Percentiles rank a stretch among this genome's conserved stretches.
These are phyloP conservation scores for Chrysosporium queenslandicum DNA, from an alignment of 2,329 filamentous ascomycete species.

Conservation along the genomic window DNA sequence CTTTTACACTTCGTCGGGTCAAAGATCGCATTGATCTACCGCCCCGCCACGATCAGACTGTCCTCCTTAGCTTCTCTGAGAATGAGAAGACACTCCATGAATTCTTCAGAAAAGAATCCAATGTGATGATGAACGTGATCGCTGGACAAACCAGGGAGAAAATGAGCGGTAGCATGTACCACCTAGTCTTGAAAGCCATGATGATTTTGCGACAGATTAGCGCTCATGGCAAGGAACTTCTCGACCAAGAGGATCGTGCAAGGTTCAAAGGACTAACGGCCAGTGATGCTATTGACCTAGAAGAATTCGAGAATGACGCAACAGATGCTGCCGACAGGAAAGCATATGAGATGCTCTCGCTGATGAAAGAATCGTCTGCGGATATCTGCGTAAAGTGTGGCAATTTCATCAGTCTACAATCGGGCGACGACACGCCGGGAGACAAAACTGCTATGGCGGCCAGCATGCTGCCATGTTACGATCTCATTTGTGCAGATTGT, in stretches of 20 bases:
- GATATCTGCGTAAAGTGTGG: conserved; percentile 64
- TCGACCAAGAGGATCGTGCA: conserved; percentile 73
- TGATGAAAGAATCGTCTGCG: conserved; percentile 72
- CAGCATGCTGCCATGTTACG: conserved; percentile 77
- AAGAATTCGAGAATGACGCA: conserved; percentile 59
- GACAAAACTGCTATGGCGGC: conserved; percentile 49
- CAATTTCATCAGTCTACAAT: conserved; percentile 46
- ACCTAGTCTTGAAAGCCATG: conserved; percentile 86
- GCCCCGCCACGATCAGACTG: conserved; percentile 58
- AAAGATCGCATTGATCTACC: conserved; percentile 87
- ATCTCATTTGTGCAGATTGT: conserved; percentile 71
- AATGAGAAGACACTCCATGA: conserved; percentile 72
- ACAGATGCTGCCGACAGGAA: conserved; percentile 55
- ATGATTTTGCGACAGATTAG: conserved; percentile 81
- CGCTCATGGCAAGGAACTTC: conserved; percentile 83
- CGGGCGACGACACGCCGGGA: conserved; percentile 38
- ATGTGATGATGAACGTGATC: conserved; percentile 68
- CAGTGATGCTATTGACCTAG: conserved; percentile 78
- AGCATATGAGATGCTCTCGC: conserved; percentile 73
- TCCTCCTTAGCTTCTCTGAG: conserved; percentile 63
- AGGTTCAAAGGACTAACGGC: conserved; percentile 71
- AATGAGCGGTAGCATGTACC: conserved; percentile 77
- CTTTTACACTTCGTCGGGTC: conserved; percentile 80
- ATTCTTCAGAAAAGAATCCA: conserved; percentile 70
- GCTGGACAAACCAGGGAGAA: conserved; percentile 54